Base-by-base conservation (phyloP, 2,329 filamentous ascomycete genomes). In the Diaporthe caulivora region DNA sequence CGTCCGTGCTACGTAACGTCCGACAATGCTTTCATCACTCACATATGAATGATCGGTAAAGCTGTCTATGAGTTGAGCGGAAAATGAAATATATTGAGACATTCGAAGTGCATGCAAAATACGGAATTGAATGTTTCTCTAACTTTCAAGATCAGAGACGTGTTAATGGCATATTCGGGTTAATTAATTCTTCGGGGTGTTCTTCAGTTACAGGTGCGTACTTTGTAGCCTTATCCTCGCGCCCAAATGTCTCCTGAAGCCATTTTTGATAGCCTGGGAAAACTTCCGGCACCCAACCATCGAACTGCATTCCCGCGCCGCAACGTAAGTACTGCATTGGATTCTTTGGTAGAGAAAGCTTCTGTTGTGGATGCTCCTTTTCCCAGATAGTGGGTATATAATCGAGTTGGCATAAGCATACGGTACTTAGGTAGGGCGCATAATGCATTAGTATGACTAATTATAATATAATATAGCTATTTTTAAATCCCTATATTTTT, bases 381-480 rank as follows among this genome's bases (percentile, higher is more conserved):
- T 21, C 31, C 9, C 0, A 58, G 54, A 58, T 24, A 58, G 24
- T 40, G 54, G 54, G 40, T 58, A 58, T 58, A 58, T 31, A 58
- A 40, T 40, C 18, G 54, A 58, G 54, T 58, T 58, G 54, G 54
- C 31, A 58, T 58, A 58, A n/a, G n/a, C n/a, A n/a, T n/a, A n/a
- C n/a, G n/a, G n/a, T n/a, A n/a, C n/a, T n/a, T n/a, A n/a, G n/a
- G n/a, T n/a, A n/a, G n/a, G n/a, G n/a, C n/a, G n/a, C n/a, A n/a
- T n/a, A n/a, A n/a, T n/a, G n/a, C n/a, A n/a, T n/a, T n/a, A n/a
- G n/a, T n/a, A n/a, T n/a, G n/a, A n/a, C n/a, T n/a, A n/a, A n/a
- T n/a, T n/a, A n/a, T n/a, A n/a, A n/a, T n/a, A n/a, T n/a, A n/a
- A n/a, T n/a, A n/a, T n/a, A n/a, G n/a, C n/a, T n/a, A n/a, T n/a